Evolutionary conservation across 768 basidiomycete genomes (phyloP).

Genomic region (Lepiota brunneoincarnata): DNA sequence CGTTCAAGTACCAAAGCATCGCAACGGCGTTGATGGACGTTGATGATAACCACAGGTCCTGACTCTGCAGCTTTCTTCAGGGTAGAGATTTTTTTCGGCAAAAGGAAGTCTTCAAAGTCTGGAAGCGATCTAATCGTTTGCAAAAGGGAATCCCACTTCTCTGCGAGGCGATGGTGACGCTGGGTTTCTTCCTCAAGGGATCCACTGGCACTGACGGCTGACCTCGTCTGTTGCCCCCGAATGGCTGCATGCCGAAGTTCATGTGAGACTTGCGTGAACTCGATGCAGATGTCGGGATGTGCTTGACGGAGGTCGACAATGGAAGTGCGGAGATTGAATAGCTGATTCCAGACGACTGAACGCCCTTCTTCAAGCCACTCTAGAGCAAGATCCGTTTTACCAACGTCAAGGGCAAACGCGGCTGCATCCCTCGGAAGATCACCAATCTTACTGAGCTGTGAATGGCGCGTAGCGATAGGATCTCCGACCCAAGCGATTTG

Average conservation of each 20-base stretch:
- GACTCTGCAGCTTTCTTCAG: neutral
- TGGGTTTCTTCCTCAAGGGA: neutral
- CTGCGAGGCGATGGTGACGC: neutral
- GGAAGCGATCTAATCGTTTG: neutral
- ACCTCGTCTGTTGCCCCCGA: no score
- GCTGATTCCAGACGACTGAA: slow-evolving; percentile 18
- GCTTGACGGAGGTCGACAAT: slow-evolving; percentile 11
- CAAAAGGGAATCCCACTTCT: neutral
- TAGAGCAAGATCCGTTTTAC: slow-evolving; percentile 5
- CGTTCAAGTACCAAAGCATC: slow-evolving; percentile 10
- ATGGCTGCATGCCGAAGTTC: no score
- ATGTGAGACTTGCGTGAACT: no score
- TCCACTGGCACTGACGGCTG: no score
- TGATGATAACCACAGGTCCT: slow-evolving; percentile 14
- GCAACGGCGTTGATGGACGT: slow-evolving; percentile 8
- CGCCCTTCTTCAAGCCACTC: slow-evolving; percentile 22
- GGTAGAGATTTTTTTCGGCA: neutral
- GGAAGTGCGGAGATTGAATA: slow-evolving; percentile 15
- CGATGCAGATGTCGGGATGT: neutral
- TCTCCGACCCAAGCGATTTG: no score
- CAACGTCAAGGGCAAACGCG: no score
- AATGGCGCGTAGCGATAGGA: no score
- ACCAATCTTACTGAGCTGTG: no score
- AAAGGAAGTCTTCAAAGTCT: slow-evolving; percentile 1
- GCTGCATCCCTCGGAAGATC: no score